phyloP scores from a whole-genome alignment of 73 alveolate genomes.

The Paramecium caudatum region DNA sequence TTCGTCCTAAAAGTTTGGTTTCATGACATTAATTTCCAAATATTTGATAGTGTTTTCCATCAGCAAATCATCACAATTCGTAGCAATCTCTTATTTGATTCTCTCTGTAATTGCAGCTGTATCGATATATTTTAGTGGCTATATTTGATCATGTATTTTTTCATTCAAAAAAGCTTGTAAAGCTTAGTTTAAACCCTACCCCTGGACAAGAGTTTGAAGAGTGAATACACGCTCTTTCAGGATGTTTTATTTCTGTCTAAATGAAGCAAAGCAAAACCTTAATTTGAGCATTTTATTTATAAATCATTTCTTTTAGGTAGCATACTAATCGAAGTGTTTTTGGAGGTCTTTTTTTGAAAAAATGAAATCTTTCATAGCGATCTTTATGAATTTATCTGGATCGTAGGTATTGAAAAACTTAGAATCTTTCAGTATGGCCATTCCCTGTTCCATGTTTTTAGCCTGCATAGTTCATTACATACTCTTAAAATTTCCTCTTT shows the following conservation, averaged over 20 bases:
- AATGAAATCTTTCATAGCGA: constrained; percentile 74
- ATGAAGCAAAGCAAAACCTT: background rate
- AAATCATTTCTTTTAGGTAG: constrained; percentile 22
- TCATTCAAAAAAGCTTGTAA: constrained; percentile 7
- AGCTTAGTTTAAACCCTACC: background rate
- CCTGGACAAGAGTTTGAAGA: no score
- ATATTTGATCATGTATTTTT: background rate
- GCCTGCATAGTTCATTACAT: background rate
- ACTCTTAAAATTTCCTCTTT: constrained; percentile 62
- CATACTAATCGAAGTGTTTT: background rate
- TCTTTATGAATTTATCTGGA: constrained; percentile 72
- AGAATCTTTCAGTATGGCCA: constrained; percentile 60
- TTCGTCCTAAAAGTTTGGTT: background rate
- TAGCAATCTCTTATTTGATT: background rate
- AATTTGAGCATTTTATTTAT: background rate
- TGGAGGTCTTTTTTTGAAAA: constrained; percentile 65
- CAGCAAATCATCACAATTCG: background rate
- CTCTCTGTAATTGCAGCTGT: background rate
- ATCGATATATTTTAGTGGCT: background rate
- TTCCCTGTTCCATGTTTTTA: constrained; percentile 63
- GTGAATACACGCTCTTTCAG: background rate
- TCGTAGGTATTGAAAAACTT: constrained; percentile 54
- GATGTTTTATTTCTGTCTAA: background rate
- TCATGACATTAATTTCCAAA: background rate
- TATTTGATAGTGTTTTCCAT: constrained; percentile 2